Base-by-base conservation (phyloP, 2,329 filamentous ascomycete genomes). In the Arthrobotrys musiformis region DNA sequence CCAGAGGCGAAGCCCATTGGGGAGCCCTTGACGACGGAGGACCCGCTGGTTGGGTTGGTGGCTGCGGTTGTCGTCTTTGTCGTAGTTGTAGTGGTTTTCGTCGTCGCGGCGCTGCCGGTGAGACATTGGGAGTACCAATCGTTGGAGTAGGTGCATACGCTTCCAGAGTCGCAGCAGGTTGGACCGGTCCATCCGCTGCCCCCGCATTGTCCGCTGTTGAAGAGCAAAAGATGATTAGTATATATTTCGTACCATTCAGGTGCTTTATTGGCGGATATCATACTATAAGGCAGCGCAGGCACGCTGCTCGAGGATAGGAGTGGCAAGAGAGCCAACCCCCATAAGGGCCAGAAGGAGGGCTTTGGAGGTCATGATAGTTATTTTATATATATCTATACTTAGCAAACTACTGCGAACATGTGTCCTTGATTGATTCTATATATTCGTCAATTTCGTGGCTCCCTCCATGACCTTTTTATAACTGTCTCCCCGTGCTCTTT, bases 111-210 rank as follows among this genome's bases (percentile, higher is more conserved):
- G 15, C 15, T 54, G 4, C 79, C 82, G 0, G 82, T 83, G 4
- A 82, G 60, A 68, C 85, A 86, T 76, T 86, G 85, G 60, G 82
- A 83, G 75, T 86, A 86, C 78, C 81, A 86, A 4, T 83, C 79
- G 78, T 86, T 86, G 4, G 80, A 74, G 44, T 81, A 81, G 3
- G 70, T 80, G 79, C 85, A 86, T 0, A 80, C 80, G 58, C 84
- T 85, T 0, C 85, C 85, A n/a, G 83, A 80, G 7, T 84, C 81
- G 42, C 85, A 86, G 0, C 82, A 82, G 0, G 81, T 86, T 0
- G 81, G 52, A 0, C 85, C 85, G 9, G 78, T 79, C 80, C 81
- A 85, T 46, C 69, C 79, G 26, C 52, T 70, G n/a, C 56, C 58
- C 11, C 58, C 68, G 7, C 68, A 54, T 64, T 60, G 40, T 60